These are phyloP conservation scores for Galium porrigens DNA, from an alignment of 305 asterid genomes.

Conservation along the genomic window DNA sequence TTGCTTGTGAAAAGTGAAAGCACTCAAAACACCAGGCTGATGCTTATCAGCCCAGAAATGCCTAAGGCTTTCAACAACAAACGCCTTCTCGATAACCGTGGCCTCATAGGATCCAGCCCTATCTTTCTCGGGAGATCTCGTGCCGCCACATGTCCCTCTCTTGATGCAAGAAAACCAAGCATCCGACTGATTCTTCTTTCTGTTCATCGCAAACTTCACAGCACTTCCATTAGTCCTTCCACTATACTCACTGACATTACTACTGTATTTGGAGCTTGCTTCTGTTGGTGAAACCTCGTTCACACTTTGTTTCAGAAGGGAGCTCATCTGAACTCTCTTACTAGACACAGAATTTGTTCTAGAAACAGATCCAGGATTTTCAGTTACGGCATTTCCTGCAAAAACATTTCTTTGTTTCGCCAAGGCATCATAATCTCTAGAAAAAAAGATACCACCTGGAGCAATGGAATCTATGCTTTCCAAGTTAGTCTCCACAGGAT, in stretches of 20 bases:
- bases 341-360: constrained; percentile 19
- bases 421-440: constrained; percentile 27
- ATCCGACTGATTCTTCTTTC: constrained; percentile 40
- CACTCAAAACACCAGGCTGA: constrained; percentile 44
- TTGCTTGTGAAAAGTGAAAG: constrained; percentile 55
- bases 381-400: constrained; percentile 16
- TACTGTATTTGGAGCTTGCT: constrained; percentile 34
- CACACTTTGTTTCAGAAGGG: constrained; percentile 16
- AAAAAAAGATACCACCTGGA: constrained; percentile 55
- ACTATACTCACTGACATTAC: constrained; percentile 38
- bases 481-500: constrained; percentile 15
- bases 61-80: constrained; percentile 53
- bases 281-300: constrained; percentile 20
- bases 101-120: constrained; percentile 47
- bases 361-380: constrained; percentile 27
- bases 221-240: constrained; percentile 45
- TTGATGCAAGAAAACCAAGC: constrained; percentile 60
- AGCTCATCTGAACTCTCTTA: constrained; percentile 17
- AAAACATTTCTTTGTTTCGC: constrained; percentile 14
- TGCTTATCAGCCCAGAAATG: constrained; percentile 75
- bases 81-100: constrained; percentile 50
- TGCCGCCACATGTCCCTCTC: constrained; percentile 47
- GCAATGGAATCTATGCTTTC: constrained; percentile 45
- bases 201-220: constrained; percentile 36
- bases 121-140: constrained; percentile 46